Base-by-base conservation (phyloP, 2,329 filamentous ascomycete genomes). In the Paraconiothyrium sp. region DNA sequence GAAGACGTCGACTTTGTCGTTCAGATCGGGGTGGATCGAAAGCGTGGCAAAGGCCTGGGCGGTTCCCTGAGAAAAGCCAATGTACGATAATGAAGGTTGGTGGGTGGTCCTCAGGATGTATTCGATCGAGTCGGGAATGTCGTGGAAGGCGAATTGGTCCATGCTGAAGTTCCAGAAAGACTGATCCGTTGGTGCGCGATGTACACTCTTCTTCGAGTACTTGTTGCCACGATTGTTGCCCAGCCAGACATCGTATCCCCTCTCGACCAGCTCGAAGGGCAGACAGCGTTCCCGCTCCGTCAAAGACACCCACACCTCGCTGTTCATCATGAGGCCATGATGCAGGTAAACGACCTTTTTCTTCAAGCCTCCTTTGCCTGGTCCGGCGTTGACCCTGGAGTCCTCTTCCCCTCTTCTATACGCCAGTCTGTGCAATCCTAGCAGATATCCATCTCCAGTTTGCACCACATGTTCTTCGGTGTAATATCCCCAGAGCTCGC, bases 181-280 rank as follows among this genome's bases (percentile, higher is more conserved):
- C 41, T 85, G 82, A 2, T 91, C 90, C 0, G 88, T 90, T 0
- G 95, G 94, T 0, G 92, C 90, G 65, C 84, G 84, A 61, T 90
- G 86, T 55, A 94, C 88, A 2, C 90, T 94, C 81, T 99, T 99
- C 79, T 98, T 99, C 49, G 93, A 97, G 81, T 99, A 99, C 77
- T 99, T 99, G 85, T 99, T 99, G 54, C 95, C 95, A 39, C 95
- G 90, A 74, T 99, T 99, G 79, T 99, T 99, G 54, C 95, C 95
- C 64, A 99, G 85, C 92, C 95, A 99, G 67, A 98, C 94, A 82
- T 99, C 95, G 72, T 96, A 99, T 2, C 95, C 95, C 72, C 88
- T 87, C 73, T 97, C 93, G 0, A 97, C 93, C 47, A 99, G 84
- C 68, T 91, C 87, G 76, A 99, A 98, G 0, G 95, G 93, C 43